phyloP scores from a whole-genome alignment of 164 flowering plant species.

The Amborella trichopoda region DNA sequence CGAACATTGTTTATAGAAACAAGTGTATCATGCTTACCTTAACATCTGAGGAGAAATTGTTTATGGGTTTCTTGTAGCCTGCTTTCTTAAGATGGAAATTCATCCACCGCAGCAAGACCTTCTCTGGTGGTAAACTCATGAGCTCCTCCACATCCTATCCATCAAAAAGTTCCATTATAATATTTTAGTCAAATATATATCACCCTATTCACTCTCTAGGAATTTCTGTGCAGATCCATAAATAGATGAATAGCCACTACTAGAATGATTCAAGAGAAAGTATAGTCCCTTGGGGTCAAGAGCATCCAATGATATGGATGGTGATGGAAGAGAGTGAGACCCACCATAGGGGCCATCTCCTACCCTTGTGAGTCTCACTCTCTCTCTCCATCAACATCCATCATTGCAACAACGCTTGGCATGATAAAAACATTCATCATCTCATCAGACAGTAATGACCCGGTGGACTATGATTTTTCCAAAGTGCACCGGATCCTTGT shows the following conservation, averaged over 20 bases:
- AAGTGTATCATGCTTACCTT: conserved; percentile 35
- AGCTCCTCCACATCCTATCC: conserved; percentile 89
- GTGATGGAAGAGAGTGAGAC: too few species aligned
- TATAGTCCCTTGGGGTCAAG: too few species aligned
- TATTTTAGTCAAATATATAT: neutral
- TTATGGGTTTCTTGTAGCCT: conserved; percentile 60
- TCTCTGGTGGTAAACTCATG: conserved; percentile 75
- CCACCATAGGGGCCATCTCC: too few species aligned
- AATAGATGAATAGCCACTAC: neutral
- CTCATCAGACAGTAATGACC: too few species aligned
- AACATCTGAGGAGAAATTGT: conserved; percentile 75
- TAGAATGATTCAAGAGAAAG: too few species aligned
- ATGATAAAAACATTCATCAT: too few species aligned
- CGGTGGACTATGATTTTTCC: too few species aligned
- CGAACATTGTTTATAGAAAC: neutral
- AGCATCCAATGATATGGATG: too few species aligned
- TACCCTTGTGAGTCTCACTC: too few species aligned
- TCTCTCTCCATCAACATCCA: too few species aligned
- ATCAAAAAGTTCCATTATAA: neutral
- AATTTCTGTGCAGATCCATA: neutral
- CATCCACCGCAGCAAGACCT: conserved; percentile 80
- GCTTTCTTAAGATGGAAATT: conserved; percentile 79
- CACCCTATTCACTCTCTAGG: neutral
- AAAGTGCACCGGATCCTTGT: too few species aligned
- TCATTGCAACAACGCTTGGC: too few species aligned